These are phyloP conservation scores for Coemansia sp. DNA, from an alignment of 371 early-diverging fungal species.

Conservation along the genomic window DNA sequence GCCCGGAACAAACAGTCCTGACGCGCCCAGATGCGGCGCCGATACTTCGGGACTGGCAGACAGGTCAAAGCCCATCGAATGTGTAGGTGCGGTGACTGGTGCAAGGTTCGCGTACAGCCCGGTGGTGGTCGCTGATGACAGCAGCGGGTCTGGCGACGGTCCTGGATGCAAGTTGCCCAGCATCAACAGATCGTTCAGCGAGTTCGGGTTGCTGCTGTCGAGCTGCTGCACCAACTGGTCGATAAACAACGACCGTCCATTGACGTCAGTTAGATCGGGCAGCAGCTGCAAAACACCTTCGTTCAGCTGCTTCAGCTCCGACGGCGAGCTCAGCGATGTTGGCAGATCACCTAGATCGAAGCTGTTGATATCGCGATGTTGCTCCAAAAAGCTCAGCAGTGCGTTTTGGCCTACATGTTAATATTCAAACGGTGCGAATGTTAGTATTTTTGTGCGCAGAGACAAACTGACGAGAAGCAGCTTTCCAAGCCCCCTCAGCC, in stretches of 20 bases:
- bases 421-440: background rate
- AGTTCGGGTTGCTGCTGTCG: conserved; percentile 39
- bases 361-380: conserved; percentile 38
- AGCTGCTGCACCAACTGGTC: conserved; percentile 49
- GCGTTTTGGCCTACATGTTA: conserved; percentile 27
- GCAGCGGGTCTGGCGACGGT: conserved; percentile 34
- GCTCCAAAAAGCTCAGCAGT: conserved; percentile 33
- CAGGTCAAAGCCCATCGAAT: conserved; percentile 26
- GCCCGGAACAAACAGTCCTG: background rate
- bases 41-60: conserved; percentile 36
- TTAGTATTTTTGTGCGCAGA: background rate
- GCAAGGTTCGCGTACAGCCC: conserved; percentile 23
- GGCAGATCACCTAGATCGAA: conserved; percentile 48
- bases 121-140: conserved; percentile 26
- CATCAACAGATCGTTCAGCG: conserved; percentile 30
- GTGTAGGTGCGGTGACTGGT: conserved; percentile 5
- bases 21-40: conserved; percentile 5
- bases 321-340: conserved; percentile 35
- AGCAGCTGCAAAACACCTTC: conserved; percentile 47
- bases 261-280: conserved; percentile 47
- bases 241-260: conserved; percentile 36
- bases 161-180: conserved; percentile 30
- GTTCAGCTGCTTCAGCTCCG: conserved; percentile 48
- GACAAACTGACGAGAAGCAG: background rate
- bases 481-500: background rate